These are phyloP conservation scores for Candida rishiriensis DNA, from an alignment of 805 yeast species.

Conservation along the genomic window DNA sequence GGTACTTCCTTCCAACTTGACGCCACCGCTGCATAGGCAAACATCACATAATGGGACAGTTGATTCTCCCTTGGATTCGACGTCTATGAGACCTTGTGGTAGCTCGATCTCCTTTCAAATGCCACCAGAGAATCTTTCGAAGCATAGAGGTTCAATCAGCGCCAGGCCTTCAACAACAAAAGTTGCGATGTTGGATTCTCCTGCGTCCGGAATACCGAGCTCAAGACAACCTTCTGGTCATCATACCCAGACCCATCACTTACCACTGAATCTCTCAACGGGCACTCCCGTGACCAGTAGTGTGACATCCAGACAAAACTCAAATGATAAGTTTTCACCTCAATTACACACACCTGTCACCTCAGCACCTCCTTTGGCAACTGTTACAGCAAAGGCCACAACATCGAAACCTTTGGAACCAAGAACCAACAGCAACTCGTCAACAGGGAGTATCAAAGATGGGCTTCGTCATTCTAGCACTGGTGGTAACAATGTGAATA, in stretches of 20 bases:
- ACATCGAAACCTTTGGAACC: constrained; percentile 2
- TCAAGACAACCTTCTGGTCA: constrained; percentile 23
- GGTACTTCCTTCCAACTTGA: background rate
- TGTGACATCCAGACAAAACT: background rate
- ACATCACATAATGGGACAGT: constrained; percentile 3
- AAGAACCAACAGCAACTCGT: constrained; percentile 4
- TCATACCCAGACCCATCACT: constrained; percentile 6
- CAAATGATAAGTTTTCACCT: background rate
- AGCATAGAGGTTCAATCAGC: constrained; percentile 56
- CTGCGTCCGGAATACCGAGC: constrained; percentile 24
- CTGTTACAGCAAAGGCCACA: constrained; percentile 4
- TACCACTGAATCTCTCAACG: background rate
- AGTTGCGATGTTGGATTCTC: constrained; percentile 18
- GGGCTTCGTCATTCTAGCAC: background rate
- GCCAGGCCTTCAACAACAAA: constrained; percentile 44
- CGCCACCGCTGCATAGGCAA: background rate
- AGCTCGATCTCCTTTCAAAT: constrained; percentile 44
- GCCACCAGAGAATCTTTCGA: constrained; percentile 34
- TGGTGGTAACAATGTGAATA: background rate
- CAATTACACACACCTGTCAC: background rate
- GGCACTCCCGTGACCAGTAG: background rate
- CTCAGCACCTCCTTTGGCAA: constrained; percentile 5
- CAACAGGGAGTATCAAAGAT: background rate
- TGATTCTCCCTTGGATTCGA: constrained; percentile 15
- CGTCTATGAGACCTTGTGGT: constrained; percentile 2